phyloP scores from a whole-genome alignment of 768 basidiomycete genomes.

The Lactarius evosmus region DNA sequence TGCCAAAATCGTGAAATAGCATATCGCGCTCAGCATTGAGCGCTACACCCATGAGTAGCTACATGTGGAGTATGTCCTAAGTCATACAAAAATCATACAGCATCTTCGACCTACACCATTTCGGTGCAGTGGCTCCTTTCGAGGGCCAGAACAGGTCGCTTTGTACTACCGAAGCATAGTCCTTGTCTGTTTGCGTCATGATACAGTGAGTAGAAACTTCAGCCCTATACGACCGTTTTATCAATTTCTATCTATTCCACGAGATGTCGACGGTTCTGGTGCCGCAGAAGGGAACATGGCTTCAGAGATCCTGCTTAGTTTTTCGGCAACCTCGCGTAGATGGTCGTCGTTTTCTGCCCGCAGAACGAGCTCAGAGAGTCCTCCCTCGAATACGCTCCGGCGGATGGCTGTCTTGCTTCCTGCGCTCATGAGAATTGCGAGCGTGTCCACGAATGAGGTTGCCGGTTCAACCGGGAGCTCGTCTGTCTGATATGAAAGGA shows the following conservation, averaged over 20 bases:
- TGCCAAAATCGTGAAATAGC: neutral
- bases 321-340: conserved; percentile 30
- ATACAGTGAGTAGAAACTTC: neutral
- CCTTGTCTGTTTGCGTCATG: neutral
- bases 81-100: neutral
- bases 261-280: neutral
- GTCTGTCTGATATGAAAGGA: neutral
- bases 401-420: neutral
- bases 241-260: neutral
- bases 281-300: neutral
- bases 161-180: neutral
- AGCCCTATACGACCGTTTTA: neutral
- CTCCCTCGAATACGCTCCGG: neutral
- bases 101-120: neutral
- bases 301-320: neutral
- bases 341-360: conserved; percentile 23
- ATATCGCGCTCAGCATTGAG: neutral
- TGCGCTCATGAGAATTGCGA: conserved; percentile 1
- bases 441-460: conserved; percentile 5
- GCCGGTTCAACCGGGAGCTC: neutral
- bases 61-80: neutral
- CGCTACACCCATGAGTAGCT: neutral
- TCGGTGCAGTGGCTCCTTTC: neutral
- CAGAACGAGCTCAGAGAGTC: neutral
- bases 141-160: neutral